Base-by-base conservation (phyloP, 2,329 filamentous ascomycete genomes). In the Fusarium setosum region DNA sequence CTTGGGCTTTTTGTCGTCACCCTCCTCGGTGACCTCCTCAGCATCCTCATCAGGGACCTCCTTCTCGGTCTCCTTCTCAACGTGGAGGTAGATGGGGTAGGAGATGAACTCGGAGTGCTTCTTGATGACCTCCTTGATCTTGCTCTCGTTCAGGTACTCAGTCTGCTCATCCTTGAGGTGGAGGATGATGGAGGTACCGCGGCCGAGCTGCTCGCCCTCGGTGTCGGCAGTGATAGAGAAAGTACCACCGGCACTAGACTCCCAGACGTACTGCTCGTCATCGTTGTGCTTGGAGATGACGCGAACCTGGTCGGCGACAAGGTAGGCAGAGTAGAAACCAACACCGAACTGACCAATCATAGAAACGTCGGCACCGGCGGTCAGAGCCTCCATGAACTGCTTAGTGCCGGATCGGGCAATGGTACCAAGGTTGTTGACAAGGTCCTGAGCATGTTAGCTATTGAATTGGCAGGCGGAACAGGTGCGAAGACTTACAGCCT, bases 21-120 rank as follows among this genome's bases (percentile, higher is more conserved):
- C 90, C 59, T 92, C 90, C 61, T 78, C 76, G 60, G 75, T 75
- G 76, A 88, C 88, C 74, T 90, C 87, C 74, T 85, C 82, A 44
- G 89, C 92, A 51, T 97, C 94, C 87, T 98, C 95, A 80, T 98
- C 96, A 69, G 95, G 95, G 68, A 98, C 94, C 88, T 99, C 96
- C 77, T 88, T 97, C 92, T 99, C 96, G 71, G 91, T 94, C 92
- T 99, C 96, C 92, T 99, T 99, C 82, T 92, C 84, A 78, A 99
- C 94, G 86, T 99, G 96, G 73, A 99, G 95, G 89, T 97, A 99
- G 91, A 99, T 99, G 79, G 96, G 96, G 89, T 99, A 99, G 50
- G 96, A 98, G 87, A 99, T 99, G 89, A 99, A 99, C 87, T 99
- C 96, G 80, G 96, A 98, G 92, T 99, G 96, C 93, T 99, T 99